Evolutionary conservation across 75 land plant species (phyloP).

Genomic region (Pinus taeda): DNA sequence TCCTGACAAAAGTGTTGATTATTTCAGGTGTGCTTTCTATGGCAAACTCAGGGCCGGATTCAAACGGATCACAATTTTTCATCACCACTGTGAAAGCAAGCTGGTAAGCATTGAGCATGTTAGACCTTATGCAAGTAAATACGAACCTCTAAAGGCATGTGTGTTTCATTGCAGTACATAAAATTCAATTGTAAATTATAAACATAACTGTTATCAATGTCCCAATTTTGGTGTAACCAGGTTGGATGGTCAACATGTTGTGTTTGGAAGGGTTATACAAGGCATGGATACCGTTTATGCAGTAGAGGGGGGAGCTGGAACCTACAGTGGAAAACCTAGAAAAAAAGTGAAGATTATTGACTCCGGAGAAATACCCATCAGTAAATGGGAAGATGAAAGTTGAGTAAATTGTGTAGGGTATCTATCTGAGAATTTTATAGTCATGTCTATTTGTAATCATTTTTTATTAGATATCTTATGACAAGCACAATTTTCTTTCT

Average conservation of each 20-base stretch:
- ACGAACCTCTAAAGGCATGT: neutral
- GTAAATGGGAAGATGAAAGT: slow-evolving; percentile 58
- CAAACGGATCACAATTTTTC: slow-evolving; percentile 89
- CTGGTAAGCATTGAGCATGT: slow-evolving; percentile 41
- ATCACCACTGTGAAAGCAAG: slow-evolving; percentile 71
- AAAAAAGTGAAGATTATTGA: slow-evolving; percentile 70
- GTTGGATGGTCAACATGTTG: slow-evolving; percentile 91
- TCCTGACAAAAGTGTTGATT: neutral
- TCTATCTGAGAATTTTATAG: neutral
- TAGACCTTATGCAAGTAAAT: neutral
- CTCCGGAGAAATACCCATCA: slow-evolving; percentile 59
- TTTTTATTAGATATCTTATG: neutral
- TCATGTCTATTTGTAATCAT: neutral
- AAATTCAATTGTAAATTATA: neutral
- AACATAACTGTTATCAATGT: neutral
- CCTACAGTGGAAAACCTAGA: slow-evolving; percentile 79
- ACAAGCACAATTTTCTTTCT: neutral
- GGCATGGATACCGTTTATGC: slow-evolving; percentile 83
- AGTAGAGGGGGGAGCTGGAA: slow-evolving; percentile 85
- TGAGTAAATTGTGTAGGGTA: neutral
- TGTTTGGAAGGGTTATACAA: slow-evolving; percentile 75
- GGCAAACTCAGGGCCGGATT: slow-evolving; percentile 80
- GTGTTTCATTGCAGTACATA: neutral
- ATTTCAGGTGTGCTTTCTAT: slow-evolving; percentile 70
- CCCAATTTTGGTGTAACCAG: slow-evolving; percentile 23